Percentiles rank a stretch among this genome's conserved stretches.
These are phyloP conservation scores for Phellopilus nigrolimitatus DNA, from an alignment of 1,284 basidiomycete species.

Conservation along the genomic window DNA sequence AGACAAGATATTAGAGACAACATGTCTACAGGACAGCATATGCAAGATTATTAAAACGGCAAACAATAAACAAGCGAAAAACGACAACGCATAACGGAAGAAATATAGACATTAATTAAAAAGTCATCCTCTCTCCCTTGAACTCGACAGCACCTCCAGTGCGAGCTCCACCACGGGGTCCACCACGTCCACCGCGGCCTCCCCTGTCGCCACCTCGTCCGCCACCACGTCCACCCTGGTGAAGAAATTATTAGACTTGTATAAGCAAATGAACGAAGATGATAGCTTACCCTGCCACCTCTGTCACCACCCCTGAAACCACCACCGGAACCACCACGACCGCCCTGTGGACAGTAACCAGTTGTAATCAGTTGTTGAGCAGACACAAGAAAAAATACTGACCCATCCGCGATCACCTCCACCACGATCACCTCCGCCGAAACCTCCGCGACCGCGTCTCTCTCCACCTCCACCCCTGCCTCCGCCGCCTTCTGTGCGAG, in stretches of 20 bases:
- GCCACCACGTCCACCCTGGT: conserved; percentile 32
- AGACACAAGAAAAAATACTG: conserved; percentile 24
- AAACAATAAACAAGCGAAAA: neutral
- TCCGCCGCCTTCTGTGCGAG: conserved; percentile 65
- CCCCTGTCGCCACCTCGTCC: conserved; percentile 35
- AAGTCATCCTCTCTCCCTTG: conserved; percentile 82
- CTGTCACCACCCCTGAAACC: conserved; percentile 51
- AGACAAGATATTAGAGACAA: neutral
- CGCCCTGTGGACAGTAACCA: conserved; percentile 26
- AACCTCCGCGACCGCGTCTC: conserved; percentile 36
- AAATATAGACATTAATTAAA: conserved; percentile 28
- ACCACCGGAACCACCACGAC: conserved; percentile 43
- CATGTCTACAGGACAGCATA: neutral
- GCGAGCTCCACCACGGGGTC: conserved; percentile 43
- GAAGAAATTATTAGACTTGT: conserved; percentile 27
- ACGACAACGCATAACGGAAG: too few relatives aligned
- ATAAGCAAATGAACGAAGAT: conserved; percentile 9
- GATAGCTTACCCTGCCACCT: conserved; percentile 32
- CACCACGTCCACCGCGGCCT: conserved; percentile 42
- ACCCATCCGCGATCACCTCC: conserved; percentile 35
- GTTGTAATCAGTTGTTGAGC: conserved; percentile 13
- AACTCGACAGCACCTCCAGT: conserved; percentile 71
- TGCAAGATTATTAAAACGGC: neutral
- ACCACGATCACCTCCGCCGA: conserved; percentile 29
- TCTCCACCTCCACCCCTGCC: conserved; percentile 40